phyloP scores from a whole-genome alignment of 768 basidiomycete species.

The Podaxis sp. region DNA sequence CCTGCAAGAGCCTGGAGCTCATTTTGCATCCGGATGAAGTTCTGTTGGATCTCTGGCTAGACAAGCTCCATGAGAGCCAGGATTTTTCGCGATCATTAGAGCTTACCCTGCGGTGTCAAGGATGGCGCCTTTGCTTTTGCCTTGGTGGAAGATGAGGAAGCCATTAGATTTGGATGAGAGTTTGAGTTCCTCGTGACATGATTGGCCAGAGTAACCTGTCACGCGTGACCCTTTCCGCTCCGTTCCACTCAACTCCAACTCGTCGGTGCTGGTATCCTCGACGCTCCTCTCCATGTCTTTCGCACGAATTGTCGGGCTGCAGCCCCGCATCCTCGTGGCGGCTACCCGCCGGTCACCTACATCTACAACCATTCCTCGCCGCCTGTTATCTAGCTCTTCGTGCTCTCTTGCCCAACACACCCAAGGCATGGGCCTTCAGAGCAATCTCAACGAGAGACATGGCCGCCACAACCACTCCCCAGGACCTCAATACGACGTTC shows the following conservation, averaged over 20 bases:
- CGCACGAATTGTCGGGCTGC: slow-evolving; percentile 49
- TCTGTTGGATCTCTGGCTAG: slow-evolving; percentile 81
- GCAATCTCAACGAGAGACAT: slow-evolving; percentile 29
- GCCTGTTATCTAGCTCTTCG: slow-evolving; percentile 46
- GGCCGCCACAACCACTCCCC: slow-evolving; percentile 20
- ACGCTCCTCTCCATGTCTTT: slow-evolving; percentile 48
- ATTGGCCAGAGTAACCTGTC: slow-evolving; percentile 38
- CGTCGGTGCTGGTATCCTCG: slow-evolving; percentile 40
- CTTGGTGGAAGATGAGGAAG: slow-evolving; percentile 41
- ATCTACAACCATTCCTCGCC: slow-evolving; percentile 38
- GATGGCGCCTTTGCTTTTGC: slow-evolving; percentile 53
- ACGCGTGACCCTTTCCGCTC: slow-evolving; percentile 31
- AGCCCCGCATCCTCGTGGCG: slow-evolving; percentile 36
- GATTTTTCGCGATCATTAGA: slow-evolving; percentile 11
- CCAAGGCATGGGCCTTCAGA: slow-evolving; percentile 29
- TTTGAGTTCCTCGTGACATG: slow-evolving; percentile 33
- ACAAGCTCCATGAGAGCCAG: slow-evolving; percentile 30
- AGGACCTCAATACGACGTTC: slow-evolving; percentile 28
- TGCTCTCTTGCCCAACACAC: slow-evolving; percentile 34
- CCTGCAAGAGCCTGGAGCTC: slow-evolving; percentile 88
- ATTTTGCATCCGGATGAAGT: slow-evolving; percentile 75
- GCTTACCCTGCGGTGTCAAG: slow-evolving; percentile 72
- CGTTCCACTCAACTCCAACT: slow-evolving; percentile 18
- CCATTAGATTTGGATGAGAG: slow-evolving; percentile 29
- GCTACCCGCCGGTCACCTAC: slow-evolving; percentile 26